These are phyloP conservation scores for Emericellopsis atlantica DNA, from an alignment of 2,329 filamentous ascomycete species.

Conservation along the genomic window DNA sequence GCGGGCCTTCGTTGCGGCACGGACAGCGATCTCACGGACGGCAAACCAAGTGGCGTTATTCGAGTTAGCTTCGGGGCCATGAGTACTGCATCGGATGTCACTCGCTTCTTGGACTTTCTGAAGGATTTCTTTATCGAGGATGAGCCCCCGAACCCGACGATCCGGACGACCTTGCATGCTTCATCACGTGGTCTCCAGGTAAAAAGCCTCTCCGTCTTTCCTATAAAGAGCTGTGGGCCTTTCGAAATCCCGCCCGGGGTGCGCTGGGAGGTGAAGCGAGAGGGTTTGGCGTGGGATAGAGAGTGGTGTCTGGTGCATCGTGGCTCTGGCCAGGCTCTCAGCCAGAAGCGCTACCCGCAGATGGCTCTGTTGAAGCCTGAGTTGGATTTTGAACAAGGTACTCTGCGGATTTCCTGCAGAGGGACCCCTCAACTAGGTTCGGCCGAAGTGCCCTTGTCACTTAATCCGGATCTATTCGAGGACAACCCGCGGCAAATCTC, in stretches of 20 bases:
- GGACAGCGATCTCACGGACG: slow-evolving; percentile 68
- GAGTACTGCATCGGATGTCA: slow-evolving; percentile 67
- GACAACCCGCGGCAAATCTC: slow-evolving; percentile 24
- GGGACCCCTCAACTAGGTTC: not conserved
- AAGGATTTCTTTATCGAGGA: slow-evolving; percentile 47
- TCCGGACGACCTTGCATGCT: not conserved
- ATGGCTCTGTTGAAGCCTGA: slow-evolving; percentile 75
- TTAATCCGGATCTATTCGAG: slow-evolving; percentile 47
- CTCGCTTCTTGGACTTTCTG: slow-evolving; percentile 59
- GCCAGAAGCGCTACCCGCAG: slow-evolving; percentile 74
- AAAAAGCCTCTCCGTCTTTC: slow-evolving; percentile 65
- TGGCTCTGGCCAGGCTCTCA: slow-evolving; percentile 73
- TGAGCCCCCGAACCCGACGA: not conserved
- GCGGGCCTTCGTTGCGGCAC: slow-evolving; percentile 74
- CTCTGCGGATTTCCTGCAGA: slow-evolving; percentile 42
- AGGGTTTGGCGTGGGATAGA: slow-evolving; percentile 86
- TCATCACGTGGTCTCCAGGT: slow-evolving; percentile 18
- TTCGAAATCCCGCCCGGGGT: slow-evolving; percentile 52
- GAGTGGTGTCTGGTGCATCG: slow-evolving; percentile 93
- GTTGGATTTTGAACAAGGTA: slow-evolving; percentile 56
- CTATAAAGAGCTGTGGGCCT: slow-evolving; percentile 87
- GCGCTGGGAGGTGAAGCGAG: slow-evolving; percentile 64
- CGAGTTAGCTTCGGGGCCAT: slow-evolving; percentile 81
- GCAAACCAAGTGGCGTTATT: slow-evolving; percentile 80
- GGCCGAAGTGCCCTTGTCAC: slow-evolving; percentile 51